Evolutionary conservation across 192 early-diverging fungal species (phyloP), one percentile per base, ranked within the genome.

Genomic region (Rhizophagus clarus): DNA sequence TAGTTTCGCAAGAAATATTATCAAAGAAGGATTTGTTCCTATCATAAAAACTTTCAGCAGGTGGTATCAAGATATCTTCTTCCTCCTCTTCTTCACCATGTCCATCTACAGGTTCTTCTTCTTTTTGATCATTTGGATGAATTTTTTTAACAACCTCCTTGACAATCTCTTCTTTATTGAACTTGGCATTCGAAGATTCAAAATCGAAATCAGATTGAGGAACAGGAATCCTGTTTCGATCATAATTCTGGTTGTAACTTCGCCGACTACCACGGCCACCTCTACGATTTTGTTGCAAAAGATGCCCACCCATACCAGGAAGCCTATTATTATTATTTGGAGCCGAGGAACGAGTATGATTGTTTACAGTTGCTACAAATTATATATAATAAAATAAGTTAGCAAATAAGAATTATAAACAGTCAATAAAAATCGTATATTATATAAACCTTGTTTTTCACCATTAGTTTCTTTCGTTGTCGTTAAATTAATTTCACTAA

Each of bases 1-100:
- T 97, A 40, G 93, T 90, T 83, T 99, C 97, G 83, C 96, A 97
- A 56, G 97, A 97, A 83, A 99, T 97, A 84, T 98, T 94, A 84
- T 98, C 97, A 90, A 99, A 99, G 88, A 99, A 99, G 40, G 92
- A 94, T 75, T 87, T 87, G 26, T 88, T 90, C 75, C 93, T 94
- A 78, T 92, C 86, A 83, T 99, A 98, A 77, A 92, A 94, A 10
- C 72, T 81, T 20, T 91, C 81, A 9, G 84, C 85, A 1, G 88
- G 85, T 24, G 89, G 85, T 51, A 87, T 88, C 49, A 88, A 82
- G 40, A 88, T 79, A 42, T 88, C 85, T 14, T 88, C 85, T 37
- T 92, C 91, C 10, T 90, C 89, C 40, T 90, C 87, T 62, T 77
- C 80, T 61, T 79, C 85, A 37, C 42, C 83, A 22, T 73, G 83